Percentiles rank a stretch among this genome's conserved stretches.
phyloP scores from a whole-genome alignment of 2,329 filamentous ascomycete species.

The Neofusicoccum sp. region DNA sequence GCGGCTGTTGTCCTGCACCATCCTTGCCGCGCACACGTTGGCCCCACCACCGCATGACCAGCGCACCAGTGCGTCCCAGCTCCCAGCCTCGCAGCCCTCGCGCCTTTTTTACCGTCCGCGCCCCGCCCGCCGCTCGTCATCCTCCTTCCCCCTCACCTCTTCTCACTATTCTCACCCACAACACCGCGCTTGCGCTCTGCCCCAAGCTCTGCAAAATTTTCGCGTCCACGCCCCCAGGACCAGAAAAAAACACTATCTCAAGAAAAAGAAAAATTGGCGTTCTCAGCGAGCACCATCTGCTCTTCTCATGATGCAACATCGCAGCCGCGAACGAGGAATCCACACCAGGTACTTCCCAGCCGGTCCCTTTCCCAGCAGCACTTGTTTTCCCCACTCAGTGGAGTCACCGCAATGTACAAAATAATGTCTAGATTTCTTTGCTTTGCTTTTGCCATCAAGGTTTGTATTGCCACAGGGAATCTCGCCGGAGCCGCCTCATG shows the following conservation, averaged over 20 bases:
- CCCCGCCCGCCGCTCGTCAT: slow-evolving; percentile 14
- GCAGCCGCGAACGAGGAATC: slow-evolving; percentile 40
- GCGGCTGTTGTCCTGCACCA: slow-evolving; percentile 10
- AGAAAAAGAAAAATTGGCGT: slow-evolving; percentile 6
- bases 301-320: slow-evolving; percentile 45
- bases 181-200: not conserved
- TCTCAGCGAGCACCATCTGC: slow-evolving; percentile 29
- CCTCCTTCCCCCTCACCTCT: not conserved
- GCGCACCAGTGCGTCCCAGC: slow-evolving; percentile 15
- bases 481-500: not conserved
- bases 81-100: slow-evolving; percentile 14
- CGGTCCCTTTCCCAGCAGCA: slow-evolving; percentile 31
- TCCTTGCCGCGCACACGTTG: slow-evolving; percentile 13
- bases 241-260: slow-evolving; percentile 1
- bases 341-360: slow-evolving; percentile 42
- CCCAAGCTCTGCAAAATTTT: not conserved
- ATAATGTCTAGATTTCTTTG: slow-evolving; percentile 24
- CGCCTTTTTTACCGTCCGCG: slow-evolving; percentile 14
- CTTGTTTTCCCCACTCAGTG: slow-evolving; percentile 22
- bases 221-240: not conserved
- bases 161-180: slow-evolving; percentile 4
- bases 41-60: slow-evolving; percentile 19
- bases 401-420: slow-evolving; percentile 23
- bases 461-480: slow-evolving; percentile 19
- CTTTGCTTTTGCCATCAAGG: slow-evolving; percentile 20